Evolutionary conservation across 805 yeast species (phyloP), one percentile per base, ranked within the genome.

Genomic region (Candida nonsorbophila): DNA sequence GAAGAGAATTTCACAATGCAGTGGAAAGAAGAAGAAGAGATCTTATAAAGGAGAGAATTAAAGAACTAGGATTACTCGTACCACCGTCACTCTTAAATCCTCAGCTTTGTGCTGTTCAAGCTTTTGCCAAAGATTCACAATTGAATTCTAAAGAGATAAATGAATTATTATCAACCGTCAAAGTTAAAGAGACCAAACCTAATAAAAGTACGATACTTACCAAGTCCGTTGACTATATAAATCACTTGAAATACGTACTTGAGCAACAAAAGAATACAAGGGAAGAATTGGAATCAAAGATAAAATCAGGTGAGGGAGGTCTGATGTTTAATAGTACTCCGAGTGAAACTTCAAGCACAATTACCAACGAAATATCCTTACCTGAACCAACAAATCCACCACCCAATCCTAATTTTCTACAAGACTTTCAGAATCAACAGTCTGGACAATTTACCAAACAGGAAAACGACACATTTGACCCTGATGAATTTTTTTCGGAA

Each of bases 11-110:
- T 38, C 97, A 88, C 54, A 88, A 88, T 50, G 95, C 95, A 1
- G 97, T 88, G 4, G 97, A 88, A 55, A 71, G 96, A 45, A 69
- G 95, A 43, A 72, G 97, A 49, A 69, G 97, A 38, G 97, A 90
- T 53, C 67, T 85, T 43, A 88, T 88, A 47, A 87, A 88, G 51
- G 94, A 84, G 47, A 77, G 84, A 45, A 87, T 88, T 38, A 81
- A 82, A 49, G 95, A 85, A 44, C 62, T 88, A 45, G 90, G 94
- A 1, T 57, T 72, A 14, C 64, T 88, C 27, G 83, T 88, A 1
- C 97, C 97, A 1, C 90, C 86, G 1, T 67, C 82, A 3, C 51
- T 84, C 36, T 53, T 83, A 14, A 67, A 71, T 32, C 70, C 71
- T 3, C 68, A 56, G 30, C 44, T 57, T 11, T 49, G 60, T 18